A percentile compares a stretch with the other conserved stretches of the same genome.
These are phyloP conservation scores for Noccaea bulbosa DNA, from an alignment of 345 rosid genomes.

Conservation along the genomic window DNA sequence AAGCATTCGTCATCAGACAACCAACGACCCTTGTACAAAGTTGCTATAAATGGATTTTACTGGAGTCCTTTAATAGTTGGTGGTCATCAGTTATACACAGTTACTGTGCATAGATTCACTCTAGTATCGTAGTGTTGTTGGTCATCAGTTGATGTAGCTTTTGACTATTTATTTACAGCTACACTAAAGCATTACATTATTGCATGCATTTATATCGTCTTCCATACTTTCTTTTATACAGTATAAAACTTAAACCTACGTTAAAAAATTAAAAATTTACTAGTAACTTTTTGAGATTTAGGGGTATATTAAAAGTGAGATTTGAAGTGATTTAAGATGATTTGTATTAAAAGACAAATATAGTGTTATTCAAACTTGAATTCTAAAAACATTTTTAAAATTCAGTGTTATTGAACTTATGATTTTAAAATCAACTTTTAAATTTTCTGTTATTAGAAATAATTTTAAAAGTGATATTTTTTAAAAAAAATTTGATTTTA, in stretches of 20 bases:
- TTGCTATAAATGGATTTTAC: constrained; percentile 29
- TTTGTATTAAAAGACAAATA: too few relatives aligned
- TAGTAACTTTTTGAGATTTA: too few relatives aligned
- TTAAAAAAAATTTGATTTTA: too few relatives aligned
- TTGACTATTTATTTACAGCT: constrained; percentile 28
- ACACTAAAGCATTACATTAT: background rate
- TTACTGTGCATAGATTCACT: constrained; percentile 18
- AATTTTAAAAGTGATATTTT: too few relatives aligned
- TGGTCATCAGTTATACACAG: constrained; percentile 17
- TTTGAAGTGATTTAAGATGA: too few relatives aligned
- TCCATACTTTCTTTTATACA: background rate
- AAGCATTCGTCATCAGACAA: constrained; percentile 27
- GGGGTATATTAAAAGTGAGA: too few relatives aligned
- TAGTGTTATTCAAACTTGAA: too few relatives aligned
- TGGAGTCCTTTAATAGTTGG: constrained; percentile 9
- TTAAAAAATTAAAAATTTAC: background rate
- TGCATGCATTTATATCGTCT: constrained; percentile 20
- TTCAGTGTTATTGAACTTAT: too few relatives aligned
- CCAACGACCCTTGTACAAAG: constrained; percentile 9
- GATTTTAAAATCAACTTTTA: too few relatives aligned
- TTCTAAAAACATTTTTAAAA: too few relatives aligned
- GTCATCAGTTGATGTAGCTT: constrained; percentile 3
- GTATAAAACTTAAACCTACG: background rate
- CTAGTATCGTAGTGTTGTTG: background rate
- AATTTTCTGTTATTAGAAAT: too few relatives aligned